These are phyloP conservation scores for Zea luxurians DNA, from an alignment of 176 grass and related monocot species.

Conservation along the genomic window DNA sequence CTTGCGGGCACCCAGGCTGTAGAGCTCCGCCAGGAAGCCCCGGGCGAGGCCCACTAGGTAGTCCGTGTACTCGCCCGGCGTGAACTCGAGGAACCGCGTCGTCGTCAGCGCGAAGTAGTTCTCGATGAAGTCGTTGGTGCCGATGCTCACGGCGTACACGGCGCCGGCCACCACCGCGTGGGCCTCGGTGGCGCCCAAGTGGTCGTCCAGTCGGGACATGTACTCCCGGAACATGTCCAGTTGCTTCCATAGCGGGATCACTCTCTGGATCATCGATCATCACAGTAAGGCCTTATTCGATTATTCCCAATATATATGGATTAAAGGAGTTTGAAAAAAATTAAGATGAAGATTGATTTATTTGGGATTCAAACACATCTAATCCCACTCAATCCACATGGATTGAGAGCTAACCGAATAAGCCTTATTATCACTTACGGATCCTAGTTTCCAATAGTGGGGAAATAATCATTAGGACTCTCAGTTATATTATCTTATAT, in stretches of 20 bases:
- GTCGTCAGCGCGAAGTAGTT: slow-evolving; percentile 62
- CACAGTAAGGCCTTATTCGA: too few species aligned
- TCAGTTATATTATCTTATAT: neutral
- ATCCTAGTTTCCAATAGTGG: neutral
- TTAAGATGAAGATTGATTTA: too few species aligned
- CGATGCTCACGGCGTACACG: slow-evolving; percentile 71
- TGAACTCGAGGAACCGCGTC: slow-evolving; percentile 48
- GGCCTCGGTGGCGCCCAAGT: slow-evolving; percentile 44
- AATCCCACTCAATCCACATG: too few species aligned
- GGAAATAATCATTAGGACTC: neutral
- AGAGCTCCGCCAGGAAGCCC: slow-evolving; percentile 47
- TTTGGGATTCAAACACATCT: too few species aligned
- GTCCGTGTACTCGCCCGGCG: slow-evolving; percentile 42
- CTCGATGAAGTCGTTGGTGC: slow-evolving; percentile 95
- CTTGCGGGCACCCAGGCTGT: slow-evolving; percentile 64
- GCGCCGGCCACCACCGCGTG: slow-evolving; percentile 45
- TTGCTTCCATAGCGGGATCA: slow-evolving; percentile 65
- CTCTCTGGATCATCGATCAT: slow-evolving; percentile 28
- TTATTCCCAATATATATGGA: too few species aligned
- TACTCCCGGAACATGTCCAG: slow-evolving; percentile 65
- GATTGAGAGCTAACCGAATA: too few species aligned
- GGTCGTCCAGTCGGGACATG: slow-evolving; percentile 43
- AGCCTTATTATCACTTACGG: too few species aligned
- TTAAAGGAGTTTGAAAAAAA: too few species aligned
- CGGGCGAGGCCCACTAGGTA: slow-evolving; percentile 47